A percentile compares a stretch with the other conserved stretches of the same genome.
These are phyloP conservation scores for Penicillium sp. DNA, from an alignment of 2,329 filamentous ascomycete genomes.

Conservation along the genomic window DNA sequence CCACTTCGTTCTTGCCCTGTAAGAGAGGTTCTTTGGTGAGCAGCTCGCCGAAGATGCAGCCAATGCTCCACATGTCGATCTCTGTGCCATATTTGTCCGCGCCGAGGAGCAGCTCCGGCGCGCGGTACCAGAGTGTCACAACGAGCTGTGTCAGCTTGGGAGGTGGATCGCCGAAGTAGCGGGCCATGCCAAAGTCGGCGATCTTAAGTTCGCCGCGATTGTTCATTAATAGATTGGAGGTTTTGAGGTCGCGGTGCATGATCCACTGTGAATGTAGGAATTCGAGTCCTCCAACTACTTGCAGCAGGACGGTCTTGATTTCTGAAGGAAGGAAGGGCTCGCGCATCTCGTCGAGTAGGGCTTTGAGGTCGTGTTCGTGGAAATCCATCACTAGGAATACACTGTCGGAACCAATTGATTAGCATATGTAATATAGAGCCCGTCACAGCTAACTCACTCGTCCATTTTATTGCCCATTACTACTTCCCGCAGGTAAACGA, in stretches of 20 bases:
- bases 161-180: slow-evolving; percentile 77
- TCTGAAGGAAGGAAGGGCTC: slow-evolving; percentile 92
- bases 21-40: slow-evolving; percentile 78
- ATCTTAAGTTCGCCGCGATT: slow-evolving; percentile 94
- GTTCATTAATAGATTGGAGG: slow-evolving; percentile 88
- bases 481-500: slow-evolving; percentile 79
- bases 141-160: slow-evolving; percentile 84
- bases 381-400: slow-evolving; percentile 97
- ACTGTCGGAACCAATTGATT: slow-evolving; percentile 44
- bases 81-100: slow-evolving; percentile 69
- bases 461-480: slow-evolving; percentile 67
- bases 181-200: slow-evolving; percentile 96
- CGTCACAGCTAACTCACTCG: slow-evolving; percentile 47
- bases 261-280: slow-evolving; percentile 91
- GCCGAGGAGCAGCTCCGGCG: slow-evolving; percentile 85
- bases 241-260: slow-evolving; percentile 89
- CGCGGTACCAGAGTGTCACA: slow-evolving; percentile 94
- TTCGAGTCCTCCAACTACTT: slow-evolving; percentile 74
- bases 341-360: slow-evolving; percentile 87
- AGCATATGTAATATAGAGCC: neutral
- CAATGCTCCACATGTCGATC: slow-evolving; percentile 93
- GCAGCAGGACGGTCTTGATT: slow-evolving; percentile 81
- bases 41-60: slow-evolving; percentile 93
- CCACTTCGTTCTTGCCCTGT: slow-evolving; percentile 88
- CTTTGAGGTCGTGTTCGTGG: slow-evolving; percentile 93